These are phyloP conservation scores for Paxillus ammoniavirescens DNA, from an alignment of 768 basidiomycete genomes.

Conservation along the genomic window DNA sequence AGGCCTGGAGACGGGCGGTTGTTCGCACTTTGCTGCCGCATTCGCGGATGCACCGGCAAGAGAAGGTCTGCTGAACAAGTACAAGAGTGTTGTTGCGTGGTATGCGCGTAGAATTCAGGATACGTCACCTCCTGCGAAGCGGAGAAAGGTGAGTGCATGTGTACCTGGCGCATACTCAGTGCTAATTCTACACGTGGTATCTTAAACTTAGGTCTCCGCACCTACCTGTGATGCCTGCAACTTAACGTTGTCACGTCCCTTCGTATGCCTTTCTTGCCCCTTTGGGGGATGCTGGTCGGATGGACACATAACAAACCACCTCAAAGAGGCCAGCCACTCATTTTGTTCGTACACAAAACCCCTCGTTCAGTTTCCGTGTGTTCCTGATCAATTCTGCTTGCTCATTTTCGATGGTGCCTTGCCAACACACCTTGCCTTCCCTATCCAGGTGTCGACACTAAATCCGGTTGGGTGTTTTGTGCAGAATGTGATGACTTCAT, in stretches of 20 bases:
- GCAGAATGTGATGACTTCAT: constrained; percentile 72
- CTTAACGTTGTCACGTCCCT: constrained; percentile 56
- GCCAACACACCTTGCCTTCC: background rate
- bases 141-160: constrained; percentile 54
- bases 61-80: constrained; percentile 43
- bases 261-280: constrained; percentile 71
- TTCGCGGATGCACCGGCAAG: constrained; percentile 34
- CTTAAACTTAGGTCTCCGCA: constrained; percentile 41
- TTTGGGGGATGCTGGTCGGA: constrained; percentile 69
- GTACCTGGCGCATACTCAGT: background rate
- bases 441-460: constrained; percentile 64
- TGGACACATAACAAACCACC: constrained; percentile 57
- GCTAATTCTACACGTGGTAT: background rate
- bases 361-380: background rate
- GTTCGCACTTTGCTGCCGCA: constrained; percentile 41
- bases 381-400: background rate
- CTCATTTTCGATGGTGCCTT: background rate
- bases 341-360: constrained; percentile 54
- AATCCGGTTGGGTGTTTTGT: constrained; percentile 76
- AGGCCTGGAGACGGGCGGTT: constrained; percentile 11
- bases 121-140: constrained; percentile 52
- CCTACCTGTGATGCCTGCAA: constrained; percentile 67
- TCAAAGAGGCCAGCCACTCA: constrained; percentile 53
- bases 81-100: constrained; percentile 56
- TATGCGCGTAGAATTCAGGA: constrained; percentile 45